Base-by-base conservation (phyloP, 2,329 filamentous ascomycete genomes). In the Ophiostoma populinum region DNA sequence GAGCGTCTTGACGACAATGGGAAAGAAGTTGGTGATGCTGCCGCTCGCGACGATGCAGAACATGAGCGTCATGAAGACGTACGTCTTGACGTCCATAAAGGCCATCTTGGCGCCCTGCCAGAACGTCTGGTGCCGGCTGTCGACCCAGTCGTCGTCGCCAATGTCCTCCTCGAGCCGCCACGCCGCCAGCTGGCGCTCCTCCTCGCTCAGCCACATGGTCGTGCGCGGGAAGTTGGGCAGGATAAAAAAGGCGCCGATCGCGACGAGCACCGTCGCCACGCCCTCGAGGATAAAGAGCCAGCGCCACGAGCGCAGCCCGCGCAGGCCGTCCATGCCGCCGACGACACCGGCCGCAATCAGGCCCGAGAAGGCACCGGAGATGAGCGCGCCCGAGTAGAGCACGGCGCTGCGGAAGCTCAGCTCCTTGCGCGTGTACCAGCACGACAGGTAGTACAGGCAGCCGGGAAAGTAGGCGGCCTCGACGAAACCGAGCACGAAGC, bases 11-110 rank as follows among this genome's bases (percentile, higher is more conserved):
- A 82, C 76, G 37, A 47, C 74, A 0, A 76, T 77, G 26, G 73
- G 73, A 53, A 78, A 75, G 57, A 78, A 79, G 51, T 75, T 76
- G 24, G 70, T 75, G 9, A 78, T 68, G 7, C 67, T 68, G 32
- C 62, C 69, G 18, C 44, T 46, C 34, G 61, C 55, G 7, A 62
- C 67, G 40, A 72, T 68, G 43, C 70, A 63, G 43, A 74, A 66
- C 27, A 76, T 56, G 29, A 70, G 53, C 8, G 70, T 50, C 49
- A 70, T 58, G 50, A 76, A 47, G 35, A 75, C 54, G 52, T 66
- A 75, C 4, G 63, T 73, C 53, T 76, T 78, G 42, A 61, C 43
- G 44, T 78, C 72, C 11, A 52, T 48, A 36, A 74, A 63, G 0
- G 70, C 70, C 28, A 69, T 50, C 44, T 48, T 56, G n/a, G 67